Evolutionary conservation across 139 green algal genomes (phyloP), one percentile per base, ranked within the genome.

Genomic region (Pseudopediastrum boryanum): DNA sequence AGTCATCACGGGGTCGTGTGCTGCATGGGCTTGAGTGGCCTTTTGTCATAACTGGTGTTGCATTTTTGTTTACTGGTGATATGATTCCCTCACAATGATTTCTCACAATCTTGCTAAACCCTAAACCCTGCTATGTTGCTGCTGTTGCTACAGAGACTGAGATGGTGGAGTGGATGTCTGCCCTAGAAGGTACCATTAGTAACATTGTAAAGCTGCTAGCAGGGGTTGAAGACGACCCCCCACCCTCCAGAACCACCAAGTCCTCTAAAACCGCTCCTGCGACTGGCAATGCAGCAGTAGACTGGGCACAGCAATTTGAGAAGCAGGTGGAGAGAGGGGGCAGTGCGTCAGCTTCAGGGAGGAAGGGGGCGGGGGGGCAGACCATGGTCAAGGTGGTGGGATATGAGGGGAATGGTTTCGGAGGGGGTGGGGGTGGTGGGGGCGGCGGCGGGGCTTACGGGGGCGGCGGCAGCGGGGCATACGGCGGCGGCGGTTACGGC

Each of bases 111-210:
- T n/a, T n/a, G n/a, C n/a, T n/a, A n/a, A n/a, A n/a, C n/a, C n/a
- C n/a, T n/a, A n/a, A n/a, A n/a, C n/a, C n/a, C n/a, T n/a, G n/a
- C n/a, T n/a, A n/a, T n/a, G n/a, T n/a, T n/a, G n/a, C n/a, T 64
- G n/a, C 46, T 52, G 16, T 38, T 48, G 4, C 73, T 70, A 44
- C 33, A 80, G 94, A 98, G 83, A 97, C 92, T 3, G 91, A 97
- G 68, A 83, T 94, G 68, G 94, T 97, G 35, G 92, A 96, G 84
- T 98, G 94, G 94, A 83, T 96, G 44, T 94, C 86, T 2, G 94
- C 91, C 0, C 64, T 98, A n/a, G 91, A 98, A 64, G 86, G 84
- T 2, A 84, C 91, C 0, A 86, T 96, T 21, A 52, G 62, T 12
- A 77, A 76, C 19, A 95, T 98, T 16, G 79, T 92, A 23, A 89